Evolutionary conservation across 2,329 filamentous ascomycete species (phyloP).

Genomic region (Verticillium nubilum): DNA sequence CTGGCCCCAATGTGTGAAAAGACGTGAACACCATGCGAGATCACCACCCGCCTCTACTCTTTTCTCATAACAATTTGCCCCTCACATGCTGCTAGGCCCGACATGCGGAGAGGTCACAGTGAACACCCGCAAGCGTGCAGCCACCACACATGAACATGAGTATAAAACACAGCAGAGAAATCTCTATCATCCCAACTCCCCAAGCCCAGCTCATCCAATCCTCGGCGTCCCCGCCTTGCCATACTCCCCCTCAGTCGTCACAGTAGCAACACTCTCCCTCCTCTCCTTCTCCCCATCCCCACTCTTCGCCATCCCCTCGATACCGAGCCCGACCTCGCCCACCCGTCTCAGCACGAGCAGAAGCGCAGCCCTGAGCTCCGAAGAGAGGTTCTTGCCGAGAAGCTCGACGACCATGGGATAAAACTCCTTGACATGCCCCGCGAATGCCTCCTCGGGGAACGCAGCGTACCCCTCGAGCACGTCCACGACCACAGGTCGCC

Average conservation of each 20-base stretch:
- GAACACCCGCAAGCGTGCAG: too few species aligned
- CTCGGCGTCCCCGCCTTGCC: not conserved
- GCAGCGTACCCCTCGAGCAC: constrained; percentile 88
- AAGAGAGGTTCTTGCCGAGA: constrained; percentile 72
- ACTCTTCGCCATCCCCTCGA: constrained; percentile 39
- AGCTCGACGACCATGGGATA: constrained; percentile 83
- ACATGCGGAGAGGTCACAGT: too few species aligned
- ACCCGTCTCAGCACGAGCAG: constrained; percentile 74
- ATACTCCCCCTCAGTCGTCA: constrained; percentile 18
- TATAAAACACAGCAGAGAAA: not conserved
- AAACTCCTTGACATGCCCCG: constrained; percentile 73
- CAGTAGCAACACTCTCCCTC: constrained; percentile 35
- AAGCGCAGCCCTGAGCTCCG: constrained; percentile 72
- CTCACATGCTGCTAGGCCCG: too few species aligned
- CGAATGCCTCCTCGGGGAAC: constrained; percentile 77
- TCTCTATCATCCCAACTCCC: not conserved
- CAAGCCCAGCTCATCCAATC: not conserved
- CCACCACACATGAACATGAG: not conserved
- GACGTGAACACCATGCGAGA: too few species aligned
- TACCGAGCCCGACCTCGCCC: constrained; percentile 67
- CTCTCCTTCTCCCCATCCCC: constrained; percentile 23
- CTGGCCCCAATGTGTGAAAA: too few species aligned
- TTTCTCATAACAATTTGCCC: too few species aligned
- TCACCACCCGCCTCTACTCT: too few species aligned
- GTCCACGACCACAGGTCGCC: constrained; percentile 94